These are phyloP conservation scores for Nothophoma quercina DNA, from an alignment of 2,329 filamentous ascomycete genomes.

Conservation along the genomic window DNA sequence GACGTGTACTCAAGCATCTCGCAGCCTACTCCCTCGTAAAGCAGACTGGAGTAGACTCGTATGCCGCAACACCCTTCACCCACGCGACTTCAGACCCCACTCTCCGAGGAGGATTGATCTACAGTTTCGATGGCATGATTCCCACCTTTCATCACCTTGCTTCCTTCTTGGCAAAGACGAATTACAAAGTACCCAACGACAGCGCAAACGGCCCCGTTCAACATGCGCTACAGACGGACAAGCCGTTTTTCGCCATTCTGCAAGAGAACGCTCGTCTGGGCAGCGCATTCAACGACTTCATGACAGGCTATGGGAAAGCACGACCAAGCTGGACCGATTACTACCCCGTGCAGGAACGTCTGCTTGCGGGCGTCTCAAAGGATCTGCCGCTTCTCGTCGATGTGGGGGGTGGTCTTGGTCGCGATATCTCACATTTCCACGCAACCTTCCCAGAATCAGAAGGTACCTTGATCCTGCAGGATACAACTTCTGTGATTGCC, in stretches of 20 bases:
- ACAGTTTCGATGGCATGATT: constrained; percentile 5
- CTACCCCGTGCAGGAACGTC: constrained; percentile 1
- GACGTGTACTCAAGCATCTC: constrained; percentile 1
- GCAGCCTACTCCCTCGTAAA: neutral
- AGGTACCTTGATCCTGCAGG: neutral
- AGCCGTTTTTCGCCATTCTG: neutral
- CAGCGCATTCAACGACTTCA: constrained; percentile 4
- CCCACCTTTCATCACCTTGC: constrained; percentile 1
- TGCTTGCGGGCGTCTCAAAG: neutral
- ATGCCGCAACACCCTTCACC: neutral
- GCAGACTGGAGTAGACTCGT: neutral
- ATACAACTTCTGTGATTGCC: neutral
- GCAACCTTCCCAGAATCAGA: neutral
- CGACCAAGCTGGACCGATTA: neutral
- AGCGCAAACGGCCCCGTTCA: neutral
- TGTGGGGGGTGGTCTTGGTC: neutral
- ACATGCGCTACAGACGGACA: neutral
- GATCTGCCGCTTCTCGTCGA: neutral
- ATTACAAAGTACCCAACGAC: neutral
- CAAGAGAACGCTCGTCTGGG: neutral
- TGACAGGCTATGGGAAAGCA: constrained; percentile 1
- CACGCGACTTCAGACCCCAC: neutral
- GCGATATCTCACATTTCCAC: neutral
- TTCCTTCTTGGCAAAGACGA: neutral
- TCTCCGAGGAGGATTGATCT: neutral